Evolutionary conservation across 192 early-diverging fungal species (phyloP), one percentile per base, ranked within the genome.

Genomic region (Coemansia sp.): DNA sequence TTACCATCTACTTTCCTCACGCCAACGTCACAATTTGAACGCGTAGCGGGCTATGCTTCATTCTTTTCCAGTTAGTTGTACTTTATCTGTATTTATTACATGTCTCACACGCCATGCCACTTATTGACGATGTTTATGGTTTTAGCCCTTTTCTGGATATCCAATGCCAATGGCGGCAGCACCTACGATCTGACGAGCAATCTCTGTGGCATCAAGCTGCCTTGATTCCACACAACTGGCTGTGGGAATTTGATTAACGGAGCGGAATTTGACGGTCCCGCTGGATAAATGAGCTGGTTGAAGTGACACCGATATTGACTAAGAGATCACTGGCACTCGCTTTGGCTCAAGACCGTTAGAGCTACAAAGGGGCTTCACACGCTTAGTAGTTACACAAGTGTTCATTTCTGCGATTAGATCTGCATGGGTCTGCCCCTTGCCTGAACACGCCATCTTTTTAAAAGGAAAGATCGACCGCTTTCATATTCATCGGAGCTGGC

Each of bases 1-100:
- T 74, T 59, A 58, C 46, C 28, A 32, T 74, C 17, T 63, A 59
- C 21, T 63, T 59, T 68, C 66, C 66, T 23, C 40, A 64, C 17
- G 33, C 72, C 50, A 58, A 57, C 10, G 35, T 63, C 39, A 38
- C 61, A 46, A 63, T 63, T n/a, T 69, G 44, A 57, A 53, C 43
- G 9, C 35, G 11, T 40, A 14, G 59, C 59, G 40, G 59, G 38
- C 59, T 23, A 40, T 49, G 35, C 47, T 49, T 33, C 35, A 52
- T 50, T 35, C 44, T 47, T 47, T 50, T 37, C 37, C 11, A 33
- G 11, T 55, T 30, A n/a, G 11, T 16, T 64, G 39, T 58, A 30
- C 26, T 43, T 43, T 43, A 19, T 50, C 8, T 21, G 47, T 9
- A 50, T 42, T 44, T 10, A 50, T 19, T 52, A 6, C 49, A 44